Base-by-base conservation (phyloP, 257 asterid species). In the Primulina huaijiensis region DNA sequence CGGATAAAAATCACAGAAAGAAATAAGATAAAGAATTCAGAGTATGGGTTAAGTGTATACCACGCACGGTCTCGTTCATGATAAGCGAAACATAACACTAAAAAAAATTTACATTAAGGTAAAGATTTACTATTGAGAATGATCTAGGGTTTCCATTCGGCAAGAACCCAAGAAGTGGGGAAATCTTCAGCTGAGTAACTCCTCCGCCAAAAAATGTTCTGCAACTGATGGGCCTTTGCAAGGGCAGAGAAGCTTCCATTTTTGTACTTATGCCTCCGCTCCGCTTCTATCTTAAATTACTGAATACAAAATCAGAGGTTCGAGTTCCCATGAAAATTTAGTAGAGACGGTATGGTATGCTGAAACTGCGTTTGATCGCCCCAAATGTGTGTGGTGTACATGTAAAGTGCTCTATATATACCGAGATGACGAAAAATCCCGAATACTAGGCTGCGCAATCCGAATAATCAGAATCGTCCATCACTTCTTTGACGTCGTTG, bases 231-330 rank as follows among this genome's bases (percentile, higher is more conserved):
- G 89, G 84, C 74, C 76, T 85, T 37, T 74, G 95, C 68, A 82
- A 66, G 34, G 88, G 87, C 88, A 87, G 73, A 55, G 88, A 76
- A n/a, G 78, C 77, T 78, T 89, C 96, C 99, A 93, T 90, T 70
- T 20, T 40, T 46, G 70, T 21, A 17, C 2, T 23, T 16, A 46
- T 46, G 20, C 19, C 19, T 14, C 56, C 56, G 56, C 56, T 46
- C 55, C 55, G 19, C 6, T 46, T 7, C 56, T 46, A 14, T 46
- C 56, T 46, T 3, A 46, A 16, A 46, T 7, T 16, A 16, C 56
- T 46, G 19, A 14, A 16, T 2, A 46, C 20, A 16, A 16, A 46
- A 46, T 46, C 19, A 46, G 56, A 46, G 7, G 19, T 14, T 46
- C 2, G 56, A 46, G 6, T 46, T 46, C 4, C 56, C 56, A 46